These are phyloP conservation scores for Podospora anserina DNA, from an alignment of 495 filamentous ascomycete genomes.

Conservation along the genomic window DNA sequence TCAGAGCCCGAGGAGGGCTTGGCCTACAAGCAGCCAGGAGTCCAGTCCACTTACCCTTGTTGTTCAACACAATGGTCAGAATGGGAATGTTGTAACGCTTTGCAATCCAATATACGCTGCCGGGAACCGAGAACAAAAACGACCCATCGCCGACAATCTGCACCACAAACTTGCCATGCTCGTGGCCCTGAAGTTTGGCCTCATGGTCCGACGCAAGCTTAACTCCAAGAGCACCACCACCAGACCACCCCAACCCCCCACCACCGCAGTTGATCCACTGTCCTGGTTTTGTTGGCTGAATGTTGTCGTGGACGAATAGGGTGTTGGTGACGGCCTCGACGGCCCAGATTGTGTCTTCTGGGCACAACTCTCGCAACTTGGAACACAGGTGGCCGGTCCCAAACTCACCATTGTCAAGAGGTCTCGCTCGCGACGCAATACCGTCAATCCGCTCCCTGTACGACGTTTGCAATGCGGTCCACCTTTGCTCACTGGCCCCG, in stretches of 20 bases:
- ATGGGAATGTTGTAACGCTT: slow-evolving; percentile 83
- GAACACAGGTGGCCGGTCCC: slow-evolving; percentile 67
- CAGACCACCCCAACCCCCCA: slow-evolving; percentile 93
- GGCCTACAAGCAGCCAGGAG: slow-evolving; percentile 3
- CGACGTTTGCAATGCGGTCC: slow-evolving; percentile 55
- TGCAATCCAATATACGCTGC: slow-evolving; percentile 89
- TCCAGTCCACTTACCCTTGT: slow-evolving; percentile 59
- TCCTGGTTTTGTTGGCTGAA: slow-evolving; percentile 73
- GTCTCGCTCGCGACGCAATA: slow-evolving; percentile 55
- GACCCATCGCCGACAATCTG: slow-evolving; percentile 94
- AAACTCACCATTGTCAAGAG: slow-evolving; percentile 61
- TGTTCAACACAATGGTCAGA: slow-evolving; percentile 89
- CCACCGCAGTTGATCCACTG: slow-evolving; percentile 93
- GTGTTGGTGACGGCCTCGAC: slow-evolving; percentile 90
- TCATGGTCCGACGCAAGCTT: slow-evolving; percentile 74
- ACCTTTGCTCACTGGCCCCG: slow-evolving; percentile 45
- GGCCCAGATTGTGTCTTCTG: slow-evolving; percentile 75
- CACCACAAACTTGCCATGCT: slow-evolving; percentile 75
- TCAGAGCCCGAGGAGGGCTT: neutral
- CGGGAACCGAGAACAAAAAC: slow-evolving; percentile 83
- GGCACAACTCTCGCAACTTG: slow-evolving; percentile 61
- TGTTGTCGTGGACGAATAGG: slow-evolving; percentile 70
- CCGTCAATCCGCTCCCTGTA: slow-evolving; percentile 57
- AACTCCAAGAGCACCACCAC: slow-evolving; percentile 81
- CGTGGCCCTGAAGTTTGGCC: slow-evolving; percentile 56